These are phyloP conservation scores for Diutina ranongensis DNA, from an alignment of 1,139 yeast genomes.

Conservation along the genomic window DNA sequence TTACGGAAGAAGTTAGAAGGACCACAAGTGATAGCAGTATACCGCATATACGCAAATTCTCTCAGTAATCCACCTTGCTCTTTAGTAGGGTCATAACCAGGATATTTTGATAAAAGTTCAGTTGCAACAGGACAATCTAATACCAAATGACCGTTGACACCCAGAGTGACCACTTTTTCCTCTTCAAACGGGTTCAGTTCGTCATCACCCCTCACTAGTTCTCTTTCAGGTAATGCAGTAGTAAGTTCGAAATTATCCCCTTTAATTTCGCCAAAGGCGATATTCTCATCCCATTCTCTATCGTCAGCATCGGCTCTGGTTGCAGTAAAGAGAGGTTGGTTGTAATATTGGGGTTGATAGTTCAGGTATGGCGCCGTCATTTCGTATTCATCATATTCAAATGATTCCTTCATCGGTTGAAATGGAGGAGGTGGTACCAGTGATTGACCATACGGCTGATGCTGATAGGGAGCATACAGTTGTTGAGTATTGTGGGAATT, in stretches of 20 bases:
- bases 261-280: background rate
- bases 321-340: background rate
- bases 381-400: constrained; percentile 3
- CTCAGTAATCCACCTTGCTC: constrained; percentile 33
- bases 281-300: constrained; percentile 3
- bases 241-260: constrained; percentile 5
- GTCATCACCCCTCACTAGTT: background rate
- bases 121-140: constrained; percentile 41
- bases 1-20: constrained; percentile 36
- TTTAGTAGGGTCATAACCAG: constrained; percentile 23
- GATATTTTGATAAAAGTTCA: constrained; percentile 32
- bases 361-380: background rate
- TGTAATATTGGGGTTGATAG: constrained; percentile 3
- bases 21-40: constrained; percentile 40
- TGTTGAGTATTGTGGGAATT: background rate
- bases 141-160: constrained; percentile 32
- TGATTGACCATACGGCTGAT: too few relatives aligned
- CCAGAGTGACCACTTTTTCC: constrained; percentile 5
- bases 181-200: background rate
- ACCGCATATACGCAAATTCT: constrained; percentile 39
- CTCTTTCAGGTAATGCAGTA: constrained; percentile 2
- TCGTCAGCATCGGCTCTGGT: constrained; percentile 1
- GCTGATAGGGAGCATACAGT: background rate
- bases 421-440: background rate
- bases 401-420: background rate